Percentiles rank a stretch among this genome's conserved stretches.
Conservation (phyloP, 441 rosid species). For the Bocquillonia castaneifolia region DNA sequence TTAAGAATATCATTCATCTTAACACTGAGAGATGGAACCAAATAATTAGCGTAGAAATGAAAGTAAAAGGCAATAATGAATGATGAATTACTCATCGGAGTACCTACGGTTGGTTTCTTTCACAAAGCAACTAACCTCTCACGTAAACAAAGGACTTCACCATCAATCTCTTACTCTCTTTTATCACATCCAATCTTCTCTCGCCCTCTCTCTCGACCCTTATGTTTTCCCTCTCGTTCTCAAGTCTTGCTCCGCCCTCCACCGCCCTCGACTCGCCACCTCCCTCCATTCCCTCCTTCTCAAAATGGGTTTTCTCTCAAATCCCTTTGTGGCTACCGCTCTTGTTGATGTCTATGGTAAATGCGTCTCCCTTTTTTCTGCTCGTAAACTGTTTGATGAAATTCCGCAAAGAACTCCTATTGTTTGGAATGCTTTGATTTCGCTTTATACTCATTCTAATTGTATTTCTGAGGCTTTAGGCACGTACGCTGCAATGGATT, state of each 20-base stretch:
- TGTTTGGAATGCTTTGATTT: conserved; percentile 52
- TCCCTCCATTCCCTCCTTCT: conserved; percentile 42
- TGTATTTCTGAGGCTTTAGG: conserved; percentile 34
- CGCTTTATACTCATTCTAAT: conserved; percentile 38
- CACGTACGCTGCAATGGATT: conserved; percentile 43
- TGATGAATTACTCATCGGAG: conserved; percentile 33
- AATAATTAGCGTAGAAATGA: no score
- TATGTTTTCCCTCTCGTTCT: conserved; percentile 52
- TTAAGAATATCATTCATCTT: no score
- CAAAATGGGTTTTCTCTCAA: conserved; percentile 37
- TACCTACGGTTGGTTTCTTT: conserved; percentile 36
- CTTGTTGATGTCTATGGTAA: conserved; percentile 46
- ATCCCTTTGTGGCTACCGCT: conserved; percentile 46
- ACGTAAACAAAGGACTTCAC: conserved; percentile 44
- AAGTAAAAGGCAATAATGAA: no score
- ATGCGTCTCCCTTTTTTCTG: conserved; percentile 36
- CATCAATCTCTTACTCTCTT: conserved; percentile 46
- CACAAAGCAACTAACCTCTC: conserved; percentile 50
- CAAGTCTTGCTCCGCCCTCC: conserved; percentile 51
- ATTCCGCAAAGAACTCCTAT: conserved; percentile 47
- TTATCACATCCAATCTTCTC: conserved; percentile 42
- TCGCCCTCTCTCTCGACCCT: conserved; percentile 49
- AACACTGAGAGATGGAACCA: no score
- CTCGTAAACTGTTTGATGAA: conserved; percentile 56
- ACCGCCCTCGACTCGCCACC: conserved; percentile 37